phyloP scores from a whole-genome alignment of 768 basidiomycete genomes.

The Mycena amicta region DNA sequence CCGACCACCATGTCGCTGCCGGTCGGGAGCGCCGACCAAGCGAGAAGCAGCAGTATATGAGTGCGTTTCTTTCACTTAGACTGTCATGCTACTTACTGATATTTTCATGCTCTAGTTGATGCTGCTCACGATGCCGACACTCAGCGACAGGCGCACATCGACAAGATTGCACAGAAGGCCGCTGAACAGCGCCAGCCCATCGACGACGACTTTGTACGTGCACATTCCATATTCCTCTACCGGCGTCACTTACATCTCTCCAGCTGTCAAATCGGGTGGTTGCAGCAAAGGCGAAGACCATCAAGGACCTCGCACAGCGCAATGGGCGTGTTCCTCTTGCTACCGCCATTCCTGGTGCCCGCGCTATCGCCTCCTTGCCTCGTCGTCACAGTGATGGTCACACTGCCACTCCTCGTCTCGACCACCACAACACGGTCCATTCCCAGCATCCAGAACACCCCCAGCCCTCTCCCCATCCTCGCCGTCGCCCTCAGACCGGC shows the following conservation, averaged over 20 bases:
- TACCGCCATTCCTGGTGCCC: neutral
- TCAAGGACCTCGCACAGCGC: conserved; percentile 8
- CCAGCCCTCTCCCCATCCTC: neutral
- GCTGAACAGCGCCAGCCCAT: neutral
- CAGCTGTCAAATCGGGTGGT: conserved; percentile 7
- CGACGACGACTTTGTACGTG: conserved; percentile 4
- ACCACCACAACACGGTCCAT: neutral
- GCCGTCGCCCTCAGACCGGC: neutral
- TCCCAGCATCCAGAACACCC: neutral
- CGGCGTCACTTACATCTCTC: neutral
- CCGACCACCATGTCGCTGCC: too few species aligned
- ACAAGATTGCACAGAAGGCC: neutral
- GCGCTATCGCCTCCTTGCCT: neutral
- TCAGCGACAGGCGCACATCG: neutral
- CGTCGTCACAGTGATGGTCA: conserved; percentile 10
- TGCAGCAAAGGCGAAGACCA: neutral
- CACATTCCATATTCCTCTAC: neutral
- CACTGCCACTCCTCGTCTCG: neutral
- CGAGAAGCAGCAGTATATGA: neutral
- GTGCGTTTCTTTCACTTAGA: neutral
- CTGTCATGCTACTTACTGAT: too few species aligned
- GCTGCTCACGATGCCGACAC: neutral
- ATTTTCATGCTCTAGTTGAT: neutral
- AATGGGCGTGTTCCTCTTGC: conserved; percentile 3
- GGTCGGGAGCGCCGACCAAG: neutral